Evolutionary conservation across 2,329 filamentous ascomycete genomes (phyloP), one percentile per base, ranked within the genome.

Genomic region (Cladosporium sp.): DNA sequence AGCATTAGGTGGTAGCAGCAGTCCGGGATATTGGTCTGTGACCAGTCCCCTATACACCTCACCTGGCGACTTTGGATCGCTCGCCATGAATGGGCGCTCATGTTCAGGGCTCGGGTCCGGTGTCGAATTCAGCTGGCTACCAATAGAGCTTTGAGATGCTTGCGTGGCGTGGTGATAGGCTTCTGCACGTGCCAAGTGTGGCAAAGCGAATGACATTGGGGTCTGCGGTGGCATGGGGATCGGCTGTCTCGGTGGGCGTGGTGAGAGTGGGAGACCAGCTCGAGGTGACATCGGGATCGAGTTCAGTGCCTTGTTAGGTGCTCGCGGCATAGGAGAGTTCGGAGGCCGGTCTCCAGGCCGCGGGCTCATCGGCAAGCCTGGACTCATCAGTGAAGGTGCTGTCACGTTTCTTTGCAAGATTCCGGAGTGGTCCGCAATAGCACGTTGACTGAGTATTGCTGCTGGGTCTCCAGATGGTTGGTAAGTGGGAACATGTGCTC

Each of bases 1-100:
- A 5, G 92, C 91, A 70, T 96, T 95, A 0, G 94, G 93, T 9
- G 91, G 86, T 1, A 99, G 79, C 20, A 97, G 76, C 7, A 97
- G 80, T 61, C 90, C 89, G 0, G 93, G 91, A 69, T 91, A 93
- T 63, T 96, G 89, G 0, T 96, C 91, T 0, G 88, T 91, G 4
- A 91, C 80, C 20, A 97, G 81, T 0, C 91, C 91, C 65, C 81
- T 87, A 70, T 86, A 95, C 20, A 96, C 84, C 55, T 78, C 74
- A 24, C 71, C 73, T 20, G 74, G 69, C 10, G 65, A 62, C 45
- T 61, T 62, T 19, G 60, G 57, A 45, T 67, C 65, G 45, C 60
- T 68, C 10, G 66, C 66, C 15, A 62, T 59, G 1, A 64, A 67
- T 3, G 65, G 61, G 9, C 64, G 61, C 36, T 67, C 66, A 20